A percentile compares a stretch with the other conserved stretches of the same genome.
Evolutionary conservation across 192 early-diverging fungal species (phyloP).

Genomic region (Coemansia sp.): DNA sequence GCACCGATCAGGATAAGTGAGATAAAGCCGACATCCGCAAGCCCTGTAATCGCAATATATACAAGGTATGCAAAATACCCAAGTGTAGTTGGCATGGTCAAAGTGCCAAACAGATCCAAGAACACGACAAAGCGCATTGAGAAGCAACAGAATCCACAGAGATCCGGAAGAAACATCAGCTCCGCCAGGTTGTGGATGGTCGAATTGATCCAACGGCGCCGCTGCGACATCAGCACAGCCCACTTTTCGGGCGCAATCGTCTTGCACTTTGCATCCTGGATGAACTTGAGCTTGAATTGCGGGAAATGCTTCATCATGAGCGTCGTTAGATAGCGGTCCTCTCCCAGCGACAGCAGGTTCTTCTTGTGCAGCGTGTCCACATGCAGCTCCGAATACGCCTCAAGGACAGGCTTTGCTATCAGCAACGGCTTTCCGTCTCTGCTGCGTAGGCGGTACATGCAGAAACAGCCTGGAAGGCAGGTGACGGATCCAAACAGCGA

Average conservation of each 20-base stretch:
- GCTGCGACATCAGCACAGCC: slow-evolving; percentile 93
- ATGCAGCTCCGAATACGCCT: slow-evolving; percentile 89
- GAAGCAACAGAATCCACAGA: slow-evolving; percentile 98
- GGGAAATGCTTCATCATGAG: slow-evolving; percentile 98
- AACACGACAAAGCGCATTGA: slow-evolving; percentile 99
- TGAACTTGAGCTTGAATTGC: slow-evolving; percentile 92
- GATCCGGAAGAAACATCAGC: slow-evolving; percentile 85
- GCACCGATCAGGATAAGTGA: slow-evolving; percentile 78
- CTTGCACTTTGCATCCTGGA: slow-evolving; percentile 89
- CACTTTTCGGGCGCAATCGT: slow-evolving; percentile 95
- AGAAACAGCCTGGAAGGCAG: slow-evolving; percentile 99
- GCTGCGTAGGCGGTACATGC: slow-evolving; percentile 96
- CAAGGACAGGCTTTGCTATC: slow-evolving; percentile 79
- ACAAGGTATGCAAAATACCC: slow-evolving; percentile 88
- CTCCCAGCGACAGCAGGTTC: no score
- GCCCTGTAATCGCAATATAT: slow-evolving; percentile 63
- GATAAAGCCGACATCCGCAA: slow-evolving; percentile 73
- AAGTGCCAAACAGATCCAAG: slow-evolving; percentile 89
- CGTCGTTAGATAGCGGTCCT: slow-evolving; percentile 93
- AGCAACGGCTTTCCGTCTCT: slow-evolving; percentile 92
- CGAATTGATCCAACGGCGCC: slow-evolving; percentile 99
- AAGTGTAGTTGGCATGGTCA: slow-evolving; percentile 92
- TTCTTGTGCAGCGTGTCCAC: slow-evolving; percentile 99
- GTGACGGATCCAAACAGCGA: no score
- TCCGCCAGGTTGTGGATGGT: slow-evolving; percentile 98